A percentile compares a stretch with the other conserved stretches of the same genome.
Evolutionary conservation across 371 early-diverging fungal species (phyloP).

Genomic region (Funneliformis caledonium): DNA sequence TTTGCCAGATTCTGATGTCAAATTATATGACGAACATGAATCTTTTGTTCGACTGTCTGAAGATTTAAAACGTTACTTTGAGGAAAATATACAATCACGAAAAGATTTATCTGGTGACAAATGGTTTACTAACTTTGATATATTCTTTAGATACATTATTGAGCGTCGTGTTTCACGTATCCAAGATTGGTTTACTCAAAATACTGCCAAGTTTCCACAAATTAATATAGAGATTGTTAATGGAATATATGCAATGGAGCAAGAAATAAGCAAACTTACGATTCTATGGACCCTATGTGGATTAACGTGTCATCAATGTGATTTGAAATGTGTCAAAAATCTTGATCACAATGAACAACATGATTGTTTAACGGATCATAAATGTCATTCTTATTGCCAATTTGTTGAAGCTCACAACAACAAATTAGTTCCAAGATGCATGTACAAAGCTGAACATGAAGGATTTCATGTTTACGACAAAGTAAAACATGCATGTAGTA

Average conservation of each 20-base stretch:
- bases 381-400: constrained; percentile 41
- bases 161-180: constrained; percentile 8
- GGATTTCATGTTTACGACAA: constrained; percentile 11
- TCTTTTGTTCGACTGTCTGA: neutral
- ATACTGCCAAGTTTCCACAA: constrained; percentile 26
- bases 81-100: constrained; percentile 16
- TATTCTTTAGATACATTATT: constrained; percentile 28
- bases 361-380: constrained; percentile 44
- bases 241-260: constrained; percentile 2
- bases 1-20: constrained; percentile 3
- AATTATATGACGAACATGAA: neutral
- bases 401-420: constrained; percentile 37
- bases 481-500: neutral
- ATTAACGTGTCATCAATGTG: constrained; percentile 33
- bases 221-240: constrained; percentile 28
- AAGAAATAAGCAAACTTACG: constrained; percentile 25
- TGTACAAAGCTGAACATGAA: constrained; percentile 33
- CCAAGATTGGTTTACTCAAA: constrained; percentile 22
- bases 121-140: constrained; percentile 1
- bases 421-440: constrained; percentile 31
- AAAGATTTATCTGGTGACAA: neutral
- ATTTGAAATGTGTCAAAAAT: constrained; percentile 32
- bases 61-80: constrained; percentile 13
- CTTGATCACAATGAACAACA: constrained; percentile 37
- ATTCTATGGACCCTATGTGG: constrained; percentile 33